These are phyloP conservation scores for Dalbergia cochinchinensis DNA, from an alignment of 306 rosid species.

Conservation along the genomic window DNA sequence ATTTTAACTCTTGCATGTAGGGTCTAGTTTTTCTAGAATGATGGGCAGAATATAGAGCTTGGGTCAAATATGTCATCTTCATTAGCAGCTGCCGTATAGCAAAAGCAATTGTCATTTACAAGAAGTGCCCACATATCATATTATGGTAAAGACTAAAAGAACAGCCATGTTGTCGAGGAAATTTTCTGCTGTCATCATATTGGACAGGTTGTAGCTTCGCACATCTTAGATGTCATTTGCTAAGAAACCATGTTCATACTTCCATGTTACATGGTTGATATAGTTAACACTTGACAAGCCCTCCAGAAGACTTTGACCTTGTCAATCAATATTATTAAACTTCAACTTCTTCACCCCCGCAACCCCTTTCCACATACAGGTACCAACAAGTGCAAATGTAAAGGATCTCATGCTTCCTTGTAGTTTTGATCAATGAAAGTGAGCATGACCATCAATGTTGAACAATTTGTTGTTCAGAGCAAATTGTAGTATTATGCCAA, in stretches of 20 bases:
- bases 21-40: neutral
- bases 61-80: conserved; percentile 24
- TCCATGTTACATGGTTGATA: neutral
- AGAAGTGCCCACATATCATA: neutral
- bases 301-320: conserved; percentile 45
- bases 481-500: neutral
- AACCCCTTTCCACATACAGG: neutral
- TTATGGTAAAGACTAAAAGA: neutral
- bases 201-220: conserved; percentile 33
- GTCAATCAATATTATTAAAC: conserved; percentile 1
- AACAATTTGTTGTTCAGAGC: neutral
- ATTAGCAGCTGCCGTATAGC: neutral
- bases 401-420: neutral
- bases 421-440: conserved; percentile 2
- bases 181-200: conserved; percentile 33
- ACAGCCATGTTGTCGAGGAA: conserved; percentile 5
- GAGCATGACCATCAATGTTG: neutral
- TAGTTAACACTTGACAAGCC: neutral
- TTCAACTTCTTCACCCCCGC: neutral
- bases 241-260: conserved; percentile 12
- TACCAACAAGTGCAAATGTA: neutral
- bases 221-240: conserved; percentile 18
- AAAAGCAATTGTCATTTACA: conserved; percentile 14
- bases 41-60: conserved; percentile 1
- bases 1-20: neutral